Conservation (phyloP, 2,329 filamentous ascomycete genomes). For the Aspergillus candidus region DNA sequence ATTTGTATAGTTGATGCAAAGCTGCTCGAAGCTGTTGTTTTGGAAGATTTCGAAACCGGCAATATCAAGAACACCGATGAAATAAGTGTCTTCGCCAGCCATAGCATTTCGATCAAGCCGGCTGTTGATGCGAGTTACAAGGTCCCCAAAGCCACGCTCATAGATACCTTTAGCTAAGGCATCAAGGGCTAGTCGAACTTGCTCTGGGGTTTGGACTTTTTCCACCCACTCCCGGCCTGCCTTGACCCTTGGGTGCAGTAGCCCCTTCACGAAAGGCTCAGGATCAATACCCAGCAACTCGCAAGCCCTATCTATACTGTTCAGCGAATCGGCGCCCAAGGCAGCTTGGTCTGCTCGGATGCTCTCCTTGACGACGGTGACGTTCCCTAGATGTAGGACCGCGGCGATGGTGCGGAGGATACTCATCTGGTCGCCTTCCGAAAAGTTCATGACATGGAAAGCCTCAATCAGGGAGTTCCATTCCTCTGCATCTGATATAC, state of each 20-base stretch:
- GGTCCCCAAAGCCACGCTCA: constrained; percentile 87
- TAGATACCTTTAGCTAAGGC: constrained; percentile 96
- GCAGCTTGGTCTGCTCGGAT: constrained; percentile 85
- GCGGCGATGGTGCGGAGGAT: constrained; percentile 85
- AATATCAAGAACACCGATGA: constrained; percentile 97
- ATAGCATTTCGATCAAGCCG: constrained; percentile 83
- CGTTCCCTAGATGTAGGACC: constrained; percentile 88
- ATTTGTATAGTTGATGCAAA: constrained; percentile 99
- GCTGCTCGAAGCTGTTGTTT: constrained; percentile 94
- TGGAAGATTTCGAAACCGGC: constrained; percentile 99
- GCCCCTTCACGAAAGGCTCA: constrained; percentile 78
- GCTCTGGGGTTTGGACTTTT: constrained; percentile 95
- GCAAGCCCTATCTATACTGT: constrained; percentile 72
- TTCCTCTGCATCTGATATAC: constrained; percentile 83
- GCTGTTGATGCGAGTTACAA: constrained; percentile 84
- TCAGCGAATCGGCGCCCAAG: constrained; percentile 66
- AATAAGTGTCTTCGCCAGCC: constrained; percentile 80
- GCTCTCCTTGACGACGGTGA: constrained; percentile 84
- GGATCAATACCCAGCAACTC: constrained; percentile 74
- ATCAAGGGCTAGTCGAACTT: constrained; percentile 83
- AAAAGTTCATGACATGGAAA: constrained; percentile 90
- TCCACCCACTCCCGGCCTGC: constrained; percentile 97
- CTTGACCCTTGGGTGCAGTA: constrained; percentile 90
- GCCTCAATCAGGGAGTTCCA: constrained; percentile 89
- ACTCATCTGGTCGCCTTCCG: constrained; percentile 71